phyloP scores from a whole-genome alignment of 352 stramenopile species.

The Pythium aphanidermatum region DNA sequence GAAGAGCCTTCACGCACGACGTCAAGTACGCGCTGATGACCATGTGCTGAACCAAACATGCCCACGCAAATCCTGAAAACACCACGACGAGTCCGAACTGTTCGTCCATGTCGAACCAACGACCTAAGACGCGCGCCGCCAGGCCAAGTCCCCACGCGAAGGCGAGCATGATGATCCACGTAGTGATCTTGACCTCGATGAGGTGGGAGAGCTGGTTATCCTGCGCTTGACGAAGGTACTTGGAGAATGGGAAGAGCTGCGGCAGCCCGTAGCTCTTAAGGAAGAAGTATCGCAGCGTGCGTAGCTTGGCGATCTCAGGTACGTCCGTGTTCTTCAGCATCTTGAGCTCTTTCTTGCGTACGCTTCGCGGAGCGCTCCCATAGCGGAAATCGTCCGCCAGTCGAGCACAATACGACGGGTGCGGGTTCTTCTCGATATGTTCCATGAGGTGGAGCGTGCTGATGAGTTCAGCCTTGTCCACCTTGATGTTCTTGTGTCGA shows the following conservation, averaged over 20 bases:
- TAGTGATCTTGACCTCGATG: constrained; percentile 63
- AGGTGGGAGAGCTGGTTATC: constrained; percentile 72
- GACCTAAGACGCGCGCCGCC: too few species aligned
- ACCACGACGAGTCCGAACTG: too few species aligned
- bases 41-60: too few species aligned
- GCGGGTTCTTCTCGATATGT: constrained; percentile 1
- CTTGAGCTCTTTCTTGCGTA: too few species aligned
- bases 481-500: constrained; percentile 24
- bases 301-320: constrained; percentile 16
- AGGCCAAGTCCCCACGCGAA: constrained; percentile 15
- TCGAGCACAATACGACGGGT: too few species aligned
- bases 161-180: constrained; percentile 26
- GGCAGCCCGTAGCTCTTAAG: constrained; percentile 14
- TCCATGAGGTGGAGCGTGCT: constrained; percentile 21
- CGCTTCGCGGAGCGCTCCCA: too few species aligned
- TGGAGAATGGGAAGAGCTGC: constrained; percentile 44
- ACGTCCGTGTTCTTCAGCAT: too few species aligned
- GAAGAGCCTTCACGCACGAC: too few species aligned
- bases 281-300: constrained; percentile 19
- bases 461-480: constrained; percentile 23
- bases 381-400: too few species aligned
- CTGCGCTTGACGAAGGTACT: constrained; percentile 64
- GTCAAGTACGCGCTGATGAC: too few species aligned
- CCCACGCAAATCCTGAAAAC: constrained; percentile 7
- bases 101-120: too few species aligned